Evolutionary conservation across 2,329 filamentous ascomycete genomes (phyloP), one percentile per base, ranked within the genome.

Genomic region (Aspergillus pseudonomiae): DNA sequence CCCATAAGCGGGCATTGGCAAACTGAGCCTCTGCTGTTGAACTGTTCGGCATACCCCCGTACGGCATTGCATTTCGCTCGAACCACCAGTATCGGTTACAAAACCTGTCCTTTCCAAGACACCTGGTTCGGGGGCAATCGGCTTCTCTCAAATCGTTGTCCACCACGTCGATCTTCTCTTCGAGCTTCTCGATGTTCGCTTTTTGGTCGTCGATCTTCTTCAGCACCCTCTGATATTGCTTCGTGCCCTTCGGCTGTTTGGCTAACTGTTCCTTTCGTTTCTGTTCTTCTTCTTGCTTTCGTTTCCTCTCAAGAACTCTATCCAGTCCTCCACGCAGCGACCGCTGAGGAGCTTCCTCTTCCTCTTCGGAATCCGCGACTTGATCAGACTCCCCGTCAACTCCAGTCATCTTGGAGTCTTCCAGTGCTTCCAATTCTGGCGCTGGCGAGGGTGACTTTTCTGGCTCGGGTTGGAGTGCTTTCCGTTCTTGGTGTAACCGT

Each of bases 31-130:
- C 84, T 1, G 93, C 91, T 1, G 94, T 98, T 19, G 94, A 97
- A 77, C 93, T 96, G 67, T 86, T 88, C 0, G 94, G 94, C 61
- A 97, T 84, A 5, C 95, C 95, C 36, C 86, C 93, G 73, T 94
- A 97, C 0, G 95, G 95, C 94, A 98, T 98, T 28, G 94, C 95
- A 73, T 98, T 99, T 66, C 94, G 90, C 79, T 99, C 95, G 77
- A 98, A 97, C 94, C 95, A 99, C 83, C 96, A 98, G 79, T 98
- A 99, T 60, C 94, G 88, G 78, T 99, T 98, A 89, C 94, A 97
- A 83, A 97, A 99, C 52, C 95, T 89, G 79, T 99, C 95, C 76
- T 95, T 94, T 64, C 95, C 95, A 30, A 99, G 84, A 21, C 94
- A 89, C 66, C 92, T 89, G 21, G 94, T 97, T 65, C 95, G 90